A percentile compares a stretch with the other conserved stretches of the same genome.
phyloP scores from a whole-genome alignment of 257 asterid genomes.

The Ehretia macrophylla region DNA sequence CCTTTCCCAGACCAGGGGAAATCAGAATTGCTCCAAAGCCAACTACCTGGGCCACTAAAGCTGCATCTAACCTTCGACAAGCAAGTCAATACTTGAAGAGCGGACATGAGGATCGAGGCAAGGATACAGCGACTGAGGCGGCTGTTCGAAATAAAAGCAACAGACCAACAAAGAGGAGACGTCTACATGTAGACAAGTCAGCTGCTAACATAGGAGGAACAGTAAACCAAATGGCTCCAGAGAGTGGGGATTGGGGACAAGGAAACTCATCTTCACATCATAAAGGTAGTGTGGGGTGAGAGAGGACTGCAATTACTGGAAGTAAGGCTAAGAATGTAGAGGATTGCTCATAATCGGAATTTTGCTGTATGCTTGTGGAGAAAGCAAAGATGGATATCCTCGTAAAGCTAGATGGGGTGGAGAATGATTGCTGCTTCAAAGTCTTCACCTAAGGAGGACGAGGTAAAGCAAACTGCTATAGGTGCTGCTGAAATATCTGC shows the following conservation, averaged over 20 bases:
- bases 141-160: conserved; percentile 4
- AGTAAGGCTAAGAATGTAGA: conserved; percentile 11
- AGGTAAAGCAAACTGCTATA: conserved; percentile 13
- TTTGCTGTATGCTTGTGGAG: conserved; percentile 27
- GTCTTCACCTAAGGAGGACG: conserved; percentile 16
- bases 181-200: conserved; percentile 16
- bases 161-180: conserved; percentile 36
- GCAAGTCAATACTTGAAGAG: conserved; percentile 21
- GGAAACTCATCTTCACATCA: conserved; percentile 20
- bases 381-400: conserved; percentile 45
- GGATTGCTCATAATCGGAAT: conserved; percentile 28
- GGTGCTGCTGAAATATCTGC: conserved; percentile 13
- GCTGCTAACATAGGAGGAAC: conserved; percentile 12
- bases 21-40: conserved; percentile 12
- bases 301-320: conserved; percentile 8
- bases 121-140: conserved; percentile 7
- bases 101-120: conserved; percentile 15
- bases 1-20: conserved; percentile 2
- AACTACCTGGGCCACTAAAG: conserved; percentile 11
- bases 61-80: conserved; percentile 16
- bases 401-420: conserved; percentile 30
- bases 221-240: conserved; percentile 13
- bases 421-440: conserved; percentile 17
- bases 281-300: conserved; percentile 16
- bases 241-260: conserved; percentile 12